Evolutionary conservation across 2,329 filamentous ascomycete genomes (phyloP).

Genomic region (Trichoderma aggressivum): DNA sequence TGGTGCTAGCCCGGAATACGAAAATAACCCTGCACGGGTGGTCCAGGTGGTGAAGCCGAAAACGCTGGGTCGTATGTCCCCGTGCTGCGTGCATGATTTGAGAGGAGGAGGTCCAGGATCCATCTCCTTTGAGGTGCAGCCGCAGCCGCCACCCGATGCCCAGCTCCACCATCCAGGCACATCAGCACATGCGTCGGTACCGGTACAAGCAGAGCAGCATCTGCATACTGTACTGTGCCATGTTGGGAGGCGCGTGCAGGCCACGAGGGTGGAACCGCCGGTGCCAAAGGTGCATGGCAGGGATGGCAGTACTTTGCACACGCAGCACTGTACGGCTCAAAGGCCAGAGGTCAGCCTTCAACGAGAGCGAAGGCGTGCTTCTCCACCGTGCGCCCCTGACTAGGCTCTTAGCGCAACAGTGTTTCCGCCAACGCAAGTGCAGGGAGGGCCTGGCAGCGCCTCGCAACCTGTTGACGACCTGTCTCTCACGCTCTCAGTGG

Average conservation of each 20-base stretch:
- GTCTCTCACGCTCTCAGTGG: not conserved
- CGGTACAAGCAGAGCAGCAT: conserved; percentile 2
- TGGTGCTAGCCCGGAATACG: conserved; percentile 21
- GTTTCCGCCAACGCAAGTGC: conserved; percentile 18
- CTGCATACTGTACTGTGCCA: conserved; percentile 1
- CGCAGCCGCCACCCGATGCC: conserved; percentile 10
- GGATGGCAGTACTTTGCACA: not conserved
- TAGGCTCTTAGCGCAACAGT: conserved; percentile 14
- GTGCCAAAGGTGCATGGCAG: conserved; percentile 3
- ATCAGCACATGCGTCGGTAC: conserved; percentile 3
- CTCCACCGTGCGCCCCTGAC: conserved; percentile 15
- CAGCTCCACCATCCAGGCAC: conserved; percentile 3
- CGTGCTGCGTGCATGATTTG: conserved; percentile 16
- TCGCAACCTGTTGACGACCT: not conserved
- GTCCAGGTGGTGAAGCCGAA: conserved; percentile 9
- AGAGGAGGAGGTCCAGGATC: conserved; percentile 14
- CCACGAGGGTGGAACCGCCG: conserved; percentile 1
- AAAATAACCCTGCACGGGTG: conserved; percentile 21
- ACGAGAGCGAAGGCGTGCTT: conserved; percentile 7
- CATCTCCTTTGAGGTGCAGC: conserved; percentile 18
- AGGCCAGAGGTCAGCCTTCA: not conserved
- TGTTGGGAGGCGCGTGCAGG: not conserved
- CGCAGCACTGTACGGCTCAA: not conserved
- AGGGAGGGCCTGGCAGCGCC: conserved; percentile 13
- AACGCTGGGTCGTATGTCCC: conserved; percentile 5